phyloP scores from a whole-genome alignment of 495 filamentous ascomycete species.

The Pyrenula massariospora region DNA sequence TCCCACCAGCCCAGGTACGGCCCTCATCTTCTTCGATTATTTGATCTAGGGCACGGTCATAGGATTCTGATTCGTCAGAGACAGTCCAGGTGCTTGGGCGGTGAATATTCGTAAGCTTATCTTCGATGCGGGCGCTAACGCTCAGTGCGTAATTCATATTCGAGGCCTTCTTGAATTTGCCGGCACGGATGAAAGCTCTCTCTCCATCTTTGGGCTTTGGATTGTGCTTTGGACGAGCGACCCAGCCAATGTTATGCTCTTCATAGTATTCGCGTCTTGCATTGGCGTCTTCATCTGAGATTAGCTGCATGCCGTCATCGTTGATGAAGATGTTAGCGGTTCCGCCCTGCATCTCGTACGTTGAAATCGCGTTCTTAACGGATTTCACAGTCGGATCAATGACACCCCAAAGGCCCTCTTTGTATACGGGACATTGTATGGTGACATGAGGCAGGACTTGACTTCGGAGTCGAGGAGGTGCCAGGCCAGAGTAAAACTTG shows the following conservation, averaged over 20 bases:
- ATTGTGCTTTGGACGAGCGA: constrained; percentile 47
- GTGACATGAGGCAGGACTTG: constrained; percentile 49
- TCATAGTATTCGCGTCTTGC: constrained; percentile 52
- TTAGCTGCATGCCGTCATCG: constrained; percentile 34
- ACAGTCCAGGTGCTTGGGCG: constrained; percentile 33
- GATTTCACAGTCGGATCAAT: constrained; percentile 16
- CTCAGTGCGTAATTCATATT: constrained; percentile 62
- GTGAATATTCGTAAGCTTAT: constrained; percentile 32
- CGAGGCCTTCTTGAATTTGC: constrained; percentile 65
- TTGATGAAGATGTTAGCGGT: constrained; percentile 38
- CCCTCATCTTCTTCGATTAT: constrained; percentile 49
- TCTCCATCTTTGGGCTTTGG: constrained; percentile 22
- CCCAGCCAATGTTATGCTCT: constrained; percentile 52
- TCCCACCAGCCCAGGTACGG: constrained; percentile 68
- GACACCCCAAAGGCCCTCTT: constrained; percentile 15
- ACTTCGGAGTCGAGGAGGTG: constrained; percentile 32
- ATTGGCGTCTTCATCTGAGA: constrained; percentile 40
- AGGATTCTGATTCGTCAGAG: constrained; percentile 37
- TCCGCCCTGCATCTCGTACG: constrained; percentile 39
- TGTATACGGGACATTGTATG: constrained; percentile 23
- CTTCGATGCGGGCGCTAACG: constrained; percentile 47
- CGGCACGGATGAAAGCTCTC: constrained; percentile 38
- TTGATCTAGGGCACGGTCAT: constrained; percentile 34
- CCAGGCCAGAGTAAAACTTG: constrained; percentile 46
- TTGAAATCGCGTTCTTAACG: constrained; percentile 35